Evolutionary conservation across 148 eudicot genomes (phyloP), one percentile per base, ranked within the genome.

Genomic region (Cornus kousa): DNA sequence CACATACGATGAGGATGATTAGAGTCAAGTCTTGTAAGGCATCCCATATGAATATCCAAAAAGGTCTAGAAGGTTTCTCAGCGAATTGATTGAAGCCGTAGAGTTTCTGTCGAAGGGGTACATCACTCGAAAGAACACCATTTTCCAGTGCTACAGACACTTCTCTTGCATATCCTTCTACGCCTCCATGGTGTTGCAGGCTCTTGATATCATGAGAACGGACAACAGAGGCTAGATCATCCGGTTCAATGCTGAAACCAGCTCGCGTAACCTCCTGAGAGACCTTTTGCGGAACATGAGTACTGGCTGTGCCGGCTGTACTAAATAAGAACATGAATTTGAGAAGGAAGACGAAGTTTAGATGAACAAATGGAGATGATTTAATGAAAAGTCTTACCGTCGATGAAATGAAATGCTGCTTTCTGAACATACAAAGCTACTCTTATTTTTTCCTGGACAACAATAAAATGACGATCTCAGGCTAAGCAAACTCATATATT

Each of bases 21-120:
- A 94, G 80, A 37, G 98, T 94, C 23, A 92, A 69, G 66, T 94
- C 98, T 50, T 94, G 98, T 43, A 94, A 70, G 20, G 98, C 92
- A 1, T 94, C 98, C 98, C 98, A 94, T 2, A 92, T 87, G 72
- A 90, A 94, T 88, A 80, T 86, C 83, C 81, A 86, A 67, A 94
- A 88, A 13, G 87, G 85, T 46, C 85, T 90, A 5, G 88, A 50
- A 46, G 90, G 92, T 70, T 92, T 94, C 81, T 92, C 98, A 0
- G 71, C 68, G 32, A 86, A 89, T 31, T 73, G 83, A 70, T 94
- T 94, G 32, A 43, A 73, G 3, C 98, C 98, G 77, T 78, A 94
- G 23, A 90, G 73, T 55, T 80, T 46, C 66, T 88, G 89, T 60
- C 97, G 81, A 12, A 40, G 72, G 5, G 83, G 32, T 9, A 86